Evolutionary conservation across 305 asterid species (phyloP).

Genomic region (Solanum aculeatissimum): DNA sequence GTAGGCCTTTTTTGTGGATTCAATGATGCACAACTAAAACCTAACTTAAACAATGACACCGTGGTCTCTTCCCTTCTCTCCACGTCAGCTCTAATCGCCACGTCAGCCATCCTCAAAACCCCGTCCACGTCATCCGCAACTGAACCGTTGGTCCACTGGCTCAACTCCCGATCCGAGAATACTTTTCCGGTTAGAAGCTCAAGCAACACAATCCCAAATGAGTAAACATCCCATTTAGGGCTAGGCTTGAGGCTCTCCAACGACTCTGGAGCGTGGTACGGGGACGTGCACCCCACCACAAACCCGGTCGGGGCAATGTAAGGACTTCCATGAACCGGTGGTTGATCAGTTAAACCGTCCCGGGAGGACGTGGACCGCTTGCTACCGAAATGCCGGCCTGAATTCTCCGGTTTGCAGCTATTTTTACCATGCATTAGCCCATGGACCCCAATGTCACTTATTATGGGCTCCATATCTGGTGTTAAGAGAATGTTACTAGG

Average conservation of each 20-base stretch:
- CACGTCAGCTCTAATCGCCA: constrained; percentile 53
- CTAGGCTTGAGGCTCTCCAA: constrained; percentile 52
- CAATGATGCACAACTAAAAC: constrained; percentile 80
- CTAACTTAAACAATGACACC: constrained; percentile 68
- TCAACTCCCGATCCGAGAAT: constrained; percentile 55
- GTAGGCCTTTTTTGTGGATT: constrained; percentile 76
- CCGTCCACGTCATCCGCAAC: constrained; percentile 30
- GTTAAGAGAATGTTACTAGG: constrained; percentile 83
- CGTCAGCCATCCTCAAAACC: constrained; percentile 55
- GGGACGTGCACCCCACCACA: constrained; percentile 56
- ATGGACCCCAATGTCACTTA: constrained; percentile 70
- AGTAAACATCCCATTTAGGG: constrained; percentile 87
- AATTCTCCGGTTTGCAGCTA: constrained; percentile 23
- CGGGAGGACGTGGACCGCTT: constrained; percentile 22
- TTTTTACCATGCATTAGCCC: constrained; percentile 47
- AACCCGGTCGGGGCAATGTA: constrained; percentile 24
- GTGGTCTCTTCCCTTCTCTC: constrained; percentile 42
- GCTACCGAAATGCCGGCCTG: constrained; percentile 63
- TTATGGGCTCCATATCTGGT: constrained; percentile 70
- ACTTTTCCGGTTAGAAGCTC: constrained; percentile 74
- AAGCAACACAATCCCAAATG: constrained; percentile 69
- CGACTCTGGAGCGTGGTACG: constrained; percentile 88
- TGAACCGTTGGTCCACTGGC: constrained; percentile 36
- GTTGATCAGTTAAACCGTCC: constrained; percentile 19
- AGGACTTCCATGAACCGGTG: constrained; percentile 22